Evolutionary conservation across 1,284 basidiomycete genomes (phyloP).

Genomic region (Melampsora larici-populina): DNA sequence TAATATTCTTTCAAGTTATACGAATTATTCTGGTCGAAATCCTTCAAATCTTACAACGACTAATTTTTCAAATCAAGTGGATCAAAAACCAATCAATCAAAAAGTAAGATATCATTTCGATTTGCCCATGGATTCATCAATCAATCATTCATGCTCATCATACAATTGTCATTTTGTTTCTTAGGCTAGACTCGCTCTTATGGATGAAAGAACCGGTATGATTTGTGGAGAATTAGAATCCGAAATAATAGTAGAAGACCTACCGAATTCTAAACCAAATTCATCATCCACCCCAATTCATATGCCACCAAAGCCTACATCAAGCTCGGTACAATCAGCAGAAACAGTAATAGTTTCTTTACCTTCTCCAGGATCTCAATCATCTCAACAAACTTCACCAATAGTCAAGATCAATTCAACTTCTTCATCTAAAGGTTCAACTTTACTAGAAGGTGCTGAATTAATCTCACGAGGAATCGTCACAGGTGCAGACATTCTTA

Average conservation of each 20-base stretch:
- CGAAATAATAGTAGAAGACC: constrained; percentile 1
- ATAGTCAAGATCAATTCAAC: not conserved
- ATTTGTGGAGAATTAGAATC: constrained; percentile 36
- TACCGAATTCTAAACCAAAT: not conserved
- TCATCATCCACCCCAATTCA: not conserved
- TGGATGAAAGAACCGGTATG: constrained; percentile 40
- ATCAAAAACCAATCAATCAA: constrained; percentile 4
- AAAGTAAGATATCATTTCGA: not conserved
- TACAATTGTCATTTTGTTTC: constrained; percentile 10
- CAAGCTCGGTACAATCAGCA: not conserved
- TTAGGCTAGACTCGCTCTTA: constrained; percentile 34
- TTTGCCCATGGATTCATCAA: not conserved
- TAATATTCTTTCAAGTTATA: constrained; percentile 24
- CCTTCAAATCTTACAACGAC: too few relatives aligned
- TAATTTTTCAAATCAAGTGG: not conserved
- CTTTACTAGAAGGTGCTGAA: constrained; percentile 48
- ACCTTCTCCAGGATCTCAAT: not conserved
- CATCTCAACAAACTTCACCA: constrained; percentile 1
- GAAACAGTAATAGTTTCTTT: constrained; percentile 32
- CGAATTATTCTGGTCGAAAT: constrained; percentile 15
- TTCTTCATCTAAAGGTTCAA: constrained; percentile 40
- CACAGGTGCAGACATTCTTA: constrained; percentile 49
- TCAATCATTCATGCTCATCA: constrained; percentile 4
- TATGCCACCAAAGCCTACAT: constrained; percentile 11
- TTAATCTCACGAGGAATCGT: constrained; percentile 50